Conservation (phyloP, 2,329 filamentous ascomycete species). For the Parasarocladium wereldwijsianum region DNA sequence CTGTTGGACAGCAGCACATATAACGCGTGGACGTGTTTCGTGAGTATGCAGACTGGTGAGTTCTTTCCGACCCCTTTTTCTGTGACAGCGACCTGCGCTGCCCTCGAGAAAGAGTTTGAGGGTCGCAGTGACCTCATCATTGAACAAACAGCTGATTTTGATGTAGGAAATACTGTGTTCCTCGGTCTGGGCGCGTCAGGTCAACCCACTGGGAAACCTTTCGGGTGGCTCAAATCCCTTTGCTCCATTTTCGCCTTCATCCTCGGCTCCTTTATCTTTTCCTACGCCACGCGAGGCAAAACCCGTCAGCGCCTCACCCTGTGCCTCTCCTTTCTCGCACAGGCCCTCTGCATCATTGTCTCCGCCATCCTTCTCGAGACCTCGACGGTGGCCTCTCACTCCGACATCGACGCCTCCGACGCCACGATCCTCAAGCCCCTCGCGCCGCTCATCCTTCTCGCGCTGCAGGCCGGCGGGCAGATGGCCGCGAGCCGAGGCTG, state of each 20-base stretch:
- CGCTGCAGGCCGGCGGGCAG: slow-evolving; percentile 38
- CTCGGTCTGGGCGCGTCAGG: slow-evolving; percentile 41
- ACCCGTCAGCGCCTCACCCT: slow-evolving; percentile 24
- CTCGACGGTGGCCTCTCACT: slow-evolving; percentile 11
- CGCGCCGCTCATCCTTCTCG: slow-evolving; percentile 28
- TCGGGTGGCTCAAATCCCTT: slow-evolving; percentile 32
- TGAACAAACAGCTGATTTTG: not conserved
- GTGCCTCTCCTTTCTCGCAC: slow-evolving; percentile 33
- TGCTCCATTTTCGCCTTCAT: slow-evolving; percentile 39
- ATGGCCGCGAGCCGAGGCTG: slow-evolving; percentile 33
- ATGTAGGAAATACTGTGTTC: slow-evolving; percentile 44
- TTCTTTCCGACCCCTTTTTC: not conserved
- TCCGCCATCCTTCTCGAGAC: slow-evolving; percentile 36
- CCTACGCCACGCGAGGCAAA: slow-evolving; percentile 12
- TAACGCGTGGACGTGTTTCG: slow-evolving; percentile 14
- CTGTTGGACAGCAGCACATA: slow-evolving; percentile 25
- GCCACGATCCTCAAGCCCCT: slow-evolving; percentile 12
- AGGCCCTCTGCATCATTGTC: slow-evolving; percentile 33
- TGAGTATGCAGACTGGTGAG: slow-evolving; percentile 23
- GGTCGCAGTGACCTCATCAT: not conserved
- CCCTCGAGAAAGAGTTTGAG: too few species aligned
- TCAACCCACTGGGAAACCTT: slow-evolving; percentile 32
- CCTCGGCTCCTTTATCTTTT: slow-evolving; percentile 34
- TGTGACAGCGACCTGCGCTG: not conserved
- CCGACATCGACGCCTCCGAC: slow-evolving; percentile 6